These are phyloP conservation scores for Diaporthe caulivora DNA, from an alignment of 2,329 filamentous ascomycete genomes.

Conservation along the genomic window DNA sequence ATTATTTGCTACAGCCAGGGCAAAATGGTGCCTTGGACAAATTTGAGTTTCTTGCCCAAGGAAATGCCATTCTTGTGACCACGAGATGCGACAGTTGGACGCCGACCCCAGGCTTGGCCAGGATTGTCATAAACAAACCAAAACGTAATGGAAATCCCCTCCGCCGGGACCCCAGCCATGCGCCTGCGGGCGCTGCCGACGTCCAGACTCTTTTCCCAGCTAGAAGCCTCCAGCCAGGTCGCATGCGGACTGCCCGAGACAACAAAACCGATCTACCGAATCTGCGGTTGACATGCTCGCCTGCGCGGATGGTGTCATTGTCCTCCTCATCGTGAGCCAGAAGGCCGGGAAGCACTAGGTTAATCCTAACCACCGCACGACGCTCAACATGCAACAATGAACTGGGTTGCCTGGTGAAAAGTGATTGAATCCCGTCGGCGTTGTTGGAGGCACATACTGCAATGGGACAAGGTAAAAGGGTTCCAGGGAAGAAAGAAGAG, in stretches of 20 bases:
- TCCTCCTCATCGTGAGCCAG: slow-evolving; percentile 1
- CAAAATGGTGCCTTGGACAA: slow-evolving; percentile 11
- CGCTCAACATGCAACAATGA: neutral
- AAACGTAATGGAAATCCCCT: slow-evolving; percentile 44
- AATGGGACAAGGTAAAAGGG: neutral
- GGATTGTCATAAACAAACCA: slow-evolving; percentile 39
- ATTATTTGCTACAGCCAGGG: neutral
- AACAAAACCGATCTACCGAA: neutral
- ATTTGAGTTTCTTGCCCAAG: slow-evolving; percentile 26
- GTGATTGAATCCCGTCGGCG: neutral
- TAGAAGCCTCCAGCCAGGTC: neutral
- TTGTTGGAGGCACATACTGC: neutral
- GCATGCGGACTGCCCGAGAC: neutral
- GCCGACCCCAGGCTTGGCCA: slow-evolving; percentile 24
- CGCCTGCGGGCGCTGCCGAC: slow-evolving; percentile 26
- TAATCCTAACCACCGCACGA: neutral
- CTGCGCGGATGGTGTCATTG: slow-evolving; percentile 50
- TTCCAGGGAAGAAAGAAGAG: neutral
- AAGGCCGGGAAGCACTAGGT: neutral
- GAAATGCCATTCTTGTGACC: slow-evolving; percentile 21
- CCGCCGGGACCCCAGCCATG: slow-evolving; percentile 10
- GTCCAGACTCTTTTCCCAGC: slow-evolving; percentile 19
- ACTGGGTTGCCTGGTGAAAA: neutral
- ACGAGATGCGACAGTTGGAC: slow-evolving; percentile 23
- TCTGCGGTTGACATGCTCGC: slow-evolving; percentile 59